Evolutionary conservation across 257 asterid genomes (phyloP), one percentile per base, ranked within the genome.

Genomic region (Petunia secreta): DNA sequence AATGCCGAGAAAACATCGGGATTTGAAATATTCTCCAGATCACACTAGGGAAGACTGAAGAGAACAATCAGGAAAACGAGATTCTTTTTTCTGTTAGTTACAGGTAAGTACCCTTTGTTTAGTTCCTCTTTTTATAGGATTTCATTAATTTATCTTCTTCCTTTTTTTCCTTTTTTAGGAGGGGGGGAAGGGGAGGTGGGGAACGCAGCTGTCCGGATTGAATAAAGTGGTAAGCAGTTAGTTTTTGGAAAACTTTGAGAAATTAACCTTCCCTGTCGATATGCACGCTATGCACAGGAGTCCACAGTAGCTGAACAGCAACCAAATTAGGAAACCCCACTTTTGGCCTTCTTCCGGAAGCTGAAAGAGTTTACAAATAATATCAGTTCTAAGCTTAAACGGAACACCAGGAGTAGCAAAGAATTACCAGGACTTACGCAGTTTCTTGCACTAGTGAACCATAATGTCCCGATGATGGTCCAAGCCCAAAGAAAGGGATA

Each of bases 401-500:
- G 80, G 40, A 53, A 62, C 44, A 80, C 15, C 55, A 63, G 39
- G 48, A 63, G 68, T n/a, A 52, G 25, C 65, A 63, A 74, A 63
- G 10, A 58, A 79, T 67, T 59, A 62, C 62, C 1, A 44, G 79
- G 77, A 86, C 98, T 88, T 83, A 95, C 98, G 52, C 99, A 95
- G 78, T 75, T 80, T 82, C 84, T 93, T 10, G 98, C 88, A 84
- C 90, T 89, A 68, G 93, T 86, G 86, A 93, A 95, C 99, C 99
- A 95, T 11, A 91, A 65, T n/a, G 98, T 91, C 55, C 98, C 97
- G 11, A 93, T 87, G 71, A 93, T 81, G 73, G 96, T 93, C 99
- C 99, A 95, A 59, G 90, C 87, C 86, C 87, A 87, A 82, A 95
- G 97, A 81, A 95, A 95, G 63, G 99, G 99, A 79, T 91, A 95